Evolutionary conservation across 2,329 filamentous ascomycete species (phyloP).

Genomic region (Exophiala phaeomuriformis): DNA sequence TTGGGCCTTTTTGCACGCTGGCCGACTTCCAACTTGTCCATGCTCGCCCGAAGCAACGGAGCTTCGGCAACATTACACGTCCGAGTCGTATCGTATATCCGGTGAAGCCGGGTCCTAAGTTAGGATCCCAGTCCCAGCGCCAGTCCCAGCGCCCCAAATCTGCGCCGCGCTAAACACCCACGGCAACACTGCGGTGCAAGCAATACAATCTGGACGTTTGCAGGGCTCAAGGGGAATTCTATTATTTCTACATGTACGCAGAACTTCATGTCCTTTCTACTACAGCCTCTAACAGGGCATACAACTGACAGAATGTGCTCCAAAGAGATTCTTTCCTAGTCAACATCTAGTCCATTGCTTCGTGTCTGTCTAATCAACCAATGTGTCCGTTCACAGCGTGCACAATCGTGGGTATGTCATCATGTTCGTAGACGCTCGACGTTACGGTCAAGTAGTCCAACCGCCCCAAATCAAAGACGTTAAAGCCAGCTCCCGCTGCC

Average conservation of each 20-base stretch:
- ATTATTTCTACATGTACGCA: too few relatives aligned
- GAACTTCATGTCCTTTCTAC: too few relatives aligned
- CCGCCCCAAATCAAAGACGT: slow-evolving; percentile 2
- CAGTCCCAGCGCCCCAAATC: too few relatives aligned
- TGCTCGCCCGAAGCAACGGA: background rate
- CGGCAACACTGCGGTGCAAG: too few relatives aligned
- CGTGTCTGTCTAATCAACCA: background rate
- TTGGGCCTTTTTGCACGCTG: background rate
- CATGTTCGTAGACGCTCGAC: slow-evolving; percentile 4
- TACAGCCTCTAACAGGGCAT: background rate
- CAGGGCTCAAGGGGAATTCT: too few relatives aligned
- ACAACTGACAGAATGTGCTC: background rate
- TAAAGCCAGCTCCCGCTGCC: slow-evolving; percentile 3
- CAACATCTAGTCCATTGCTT: background rate
- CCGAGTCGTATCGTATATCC: background rate
- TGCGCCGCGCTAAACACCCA: too few relatives aligned
- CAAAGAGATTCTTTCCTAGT: background rate
- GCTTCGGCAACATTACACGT: background rate
- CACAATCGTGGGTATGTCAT: slow-evolving; percentile 8
- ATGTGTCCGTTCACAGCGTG: background rate
- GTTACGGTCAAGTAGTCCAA: slow-evolving; percentile 1
- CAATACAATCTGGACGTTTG: too few relatives aligned
- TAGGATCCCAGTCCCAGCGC: too few relatives aligned
- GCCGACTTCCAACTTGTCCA: background rate
- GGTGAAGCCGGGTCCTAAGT: background rate